Evolutionary conservation across 2,329 filamentous ascomycete species (phyloP), one percentile per base, ranked within the genome.

Genomic region (Xylaria hypoxylon): DNA sequence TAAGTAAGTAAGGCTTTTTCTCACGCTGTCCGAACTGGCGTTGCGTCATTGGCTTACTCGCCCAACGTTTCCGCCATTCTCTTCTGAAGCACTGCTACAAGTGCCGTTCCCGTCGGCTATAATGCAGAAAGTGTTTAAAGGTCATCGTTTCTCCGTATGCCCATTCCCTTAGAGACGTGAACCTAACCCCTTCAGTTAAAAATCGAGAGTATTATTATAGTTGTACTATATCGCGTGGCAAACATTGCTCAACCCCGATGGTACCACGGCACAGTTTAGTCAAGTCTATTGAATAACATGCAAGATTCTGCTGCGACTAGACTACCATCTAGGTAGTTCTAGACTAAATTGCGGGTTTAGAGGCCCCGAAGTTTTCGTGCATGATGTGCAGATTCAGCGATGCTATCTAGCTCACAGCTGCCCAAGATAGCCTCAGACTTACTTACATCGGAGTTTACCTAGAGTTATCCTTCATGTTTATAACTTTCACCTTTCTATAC

Each of bases 61-160:
- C 60, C 64, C 50, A 38, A 38, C 35, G 15, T 38, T 38, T 11
- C 10, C 11, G 10, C 13, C 64, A 62, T 55, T 62, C 61, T 51
- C 31, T 53, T 58, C 51, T 33, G 42, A 26, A 59, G 40, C 44
- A 22, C n/a, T 28, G 45, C 31, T 17, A 40, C 38, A 50, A 59
- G 53, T 52, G 65, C 58, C 62, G 52, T 19, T 59, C 53, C 53
- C 15, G 40, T 65, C 33, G 55, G 47, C 48, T 57, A 58, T 61
- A 51, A 28, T 57, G 11, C 24, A 22, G 48, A 42, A 31, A 24
- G 22, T 24, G 19, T 48, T 10, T 5, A 31, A 48, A 51, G 42
- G 28, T 17, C 19, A 17, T 28, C 24, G 28, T 31, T 38, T 28
- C 31, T 31, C 55, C 33, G 42, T 35, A 15, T 52, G 24, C 33